Conservation (phyloP, 129 eudicot genomes). For the Daucus carota region DH1_v3.0 NC_030386.2:28602501-28603000, state of each 20-base stretch:
- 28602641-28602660: background rate
- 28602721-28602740: background rate
- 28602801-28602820: no score
- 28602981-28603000: background rate
- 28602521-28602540: constrained; percentile 25
- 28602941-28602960: no score
- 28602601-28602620: background rate
- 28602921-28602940: background rate
- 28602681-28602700: no score
- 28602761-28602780: background rate
- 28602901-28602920: background rate
- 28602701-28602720: no score
- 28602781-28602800: background rate
- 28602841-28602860: background rate
- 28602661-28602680: background rate
- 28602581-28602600: background rate
- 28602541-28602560: background rate
- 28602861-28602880: background rate
- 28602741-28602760: background rate
- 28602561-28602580: background rate
- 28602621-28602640: background rate
- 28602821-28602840: background rate
- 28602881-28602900: background rate
- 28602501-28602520: constrained; percentile 42
- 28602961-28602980: no score